These are phyloP conservation scores for Teratosphaeria zuluensis DNA, from an alignment of 2,329 filamentous ascomycete genomes.

Conservation along the genomic window DNA sequence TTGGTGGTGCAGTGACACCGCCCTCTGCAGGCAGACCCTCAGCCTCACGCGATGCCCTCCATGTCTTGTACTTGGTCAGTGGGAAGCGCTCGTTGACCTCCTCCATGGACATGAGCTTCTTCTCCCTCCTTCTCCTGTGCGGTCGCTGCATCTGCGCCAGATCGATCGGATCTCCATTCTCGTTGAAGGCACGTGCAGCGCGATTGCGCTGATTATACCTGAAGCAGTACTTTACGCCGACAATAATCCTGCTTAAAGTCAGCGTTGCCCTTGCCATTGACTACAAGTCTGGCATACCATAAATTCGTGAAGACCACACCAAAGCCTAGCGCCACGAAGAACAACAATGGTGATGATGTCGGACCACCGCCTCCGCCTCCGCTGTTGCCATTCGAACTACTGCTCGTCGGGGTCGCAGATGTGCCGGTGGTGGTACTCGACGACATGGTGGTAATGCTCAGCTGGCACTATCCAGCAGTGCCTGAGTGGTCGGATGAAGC, in stretches of 20 bases:
- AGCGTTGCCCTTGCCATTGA: not conserved
- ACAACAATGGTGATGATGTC: slow-evolving; percentile 67
- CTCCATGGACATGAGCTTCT: slow-evolving; percentile 98
- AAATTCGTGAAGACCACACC: slow-evolving; percentile 98
- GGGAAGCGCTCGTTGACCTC: slow-evolving; percentile 98
- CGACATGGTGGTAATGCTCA: not conserved
- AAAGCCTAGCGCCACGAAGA: slow-evolving; percentile 93
- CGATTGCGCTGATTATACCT: slow-evolving; percentile 93
- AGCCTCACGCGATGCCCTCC: slow-evolving; percentile 73
- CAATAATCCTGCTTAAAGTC: slow-evolving; percentile 69
- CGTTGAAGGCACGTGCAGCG: slow-evolving; percentile 62
- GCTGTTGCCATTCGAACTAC: not conserved
- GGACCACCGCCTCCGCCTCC: slow-evolving; percentile 27
- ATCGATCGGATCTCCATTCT: slow-evolving; percentile 75
- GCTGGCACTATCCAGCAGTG: not conserved
- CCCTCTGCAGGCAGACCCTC: slow-evolving; percentile 76
- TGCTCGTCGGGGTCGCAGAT: not conserved
- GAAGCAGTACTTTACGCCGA: slow-evolving; percentile 99
- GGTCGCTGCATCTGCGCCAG: slow-evolving; percentile 75
- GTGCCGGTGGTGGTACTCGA: not conserved
- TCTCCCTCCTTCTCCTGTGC: slow-evolving; percentile 73
- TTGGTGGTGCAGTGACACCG: slow-evolving; percentile 67
- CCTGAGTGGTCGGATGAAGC: not conserved
- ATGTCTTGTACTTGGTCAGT: slow-evolving; percentile 90
- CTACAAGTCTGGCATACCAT: slow-evolving; percentile 54